Conservation (phyloP, 805 yeast species). For the Alloascoidea africana region DNA sequence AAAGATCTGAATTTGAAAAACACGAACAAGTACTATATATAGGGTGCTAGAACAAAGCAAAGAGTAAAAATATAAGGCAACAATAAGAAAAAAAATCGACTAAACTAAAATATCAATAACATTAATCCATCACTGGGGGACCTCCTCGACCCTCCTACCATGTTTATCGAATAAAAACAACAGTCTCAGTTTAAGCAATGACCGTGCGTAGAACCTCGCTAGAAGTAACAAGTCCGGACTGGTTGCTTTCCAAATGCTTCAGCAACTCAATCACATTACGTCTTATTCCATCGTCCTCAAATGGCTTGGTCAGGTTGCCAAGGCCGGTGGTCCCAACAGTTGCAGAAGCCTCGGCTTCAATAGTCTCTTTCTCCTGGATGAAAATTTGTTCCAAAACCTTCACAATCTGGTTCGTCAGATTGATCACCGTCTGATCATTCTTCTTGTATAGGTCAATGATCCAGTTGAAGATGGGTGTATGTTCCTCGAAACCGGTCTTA, state of each 20-base stretch:
- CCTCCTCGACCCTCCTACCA: too few species aligned
- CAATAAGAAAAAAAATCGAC: too few species aligned
- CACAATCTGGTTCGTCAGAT: conserved; percentile 26
- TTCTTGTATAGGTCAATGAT: conserved; percentile 55
- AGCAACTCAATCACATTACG: conserved; percentile 52
- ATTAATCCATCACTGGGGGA: too few species aligned
- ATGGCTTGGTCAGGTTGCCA: conserved; percentile 65
- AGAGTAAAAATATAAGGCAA: too few species aligned
- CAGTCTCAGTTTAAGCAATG: conserved; percentile 16
- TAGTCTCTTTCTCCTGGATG: conserved; percentile 59
- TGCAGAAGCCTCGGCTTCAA: conserved; percentile 52
- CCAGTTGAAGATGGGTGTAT: conserved; percentile 75
- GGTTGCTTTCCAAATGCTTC: conserved; percentile 53
- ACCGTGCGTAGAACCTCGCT: conserved; percentile 30
- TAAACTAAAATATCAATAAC: too few species aligned
- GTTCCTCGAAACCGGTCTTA: conserved; percentile 81
- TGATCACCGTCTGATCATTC: conserved; percentile 33
- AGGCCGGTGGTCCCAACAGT: conserved; percentile 80
- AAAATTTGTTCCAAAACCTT: conserved; percentile 59
- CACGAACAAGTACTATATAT: too few species aligned
- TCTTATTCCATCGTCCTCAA: conserved; percentile 53
- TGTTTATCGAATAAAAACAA: too few species aligned
- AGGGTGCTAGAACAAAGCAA: too few species aligned
- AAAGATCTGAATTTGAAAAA: too few species aligned
- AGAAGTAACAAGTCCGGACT: conserved; percentile 44